phyloP scores from a whole-genome alignment of 228 moss, liverwort and hornwort genomes.

The Sphagnum fallax region DNA sequence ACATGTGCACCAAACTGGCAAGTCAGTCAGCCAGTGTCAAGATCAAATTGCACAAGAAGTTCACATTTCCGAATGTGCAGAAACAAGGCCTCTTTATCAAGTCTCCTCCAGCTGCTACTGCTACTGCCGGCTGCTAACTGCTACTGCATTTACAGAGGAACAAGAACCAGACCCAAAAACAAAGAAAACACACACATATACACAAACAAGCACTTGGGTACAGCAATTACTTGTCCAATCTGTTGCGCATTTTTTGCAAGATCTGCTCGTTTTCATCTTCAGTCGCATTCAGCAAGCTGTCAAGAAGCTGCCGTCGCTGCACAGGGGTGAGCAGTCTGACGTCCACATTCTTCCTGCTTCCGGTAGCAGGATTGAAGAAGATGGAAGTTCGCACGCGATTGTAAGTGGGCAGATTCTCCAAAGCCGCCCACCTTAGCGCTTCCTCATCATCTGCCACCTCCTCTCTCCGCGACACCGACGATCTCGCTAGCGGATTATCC shows the following conservation, averaged over 20 bases:
- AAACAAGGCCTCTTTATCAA: neutral
- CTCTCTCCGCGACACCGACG: neutral
- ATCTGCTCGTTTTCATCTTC: slow-evolving; percentile 21
- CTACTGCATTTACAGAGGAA: neutral
- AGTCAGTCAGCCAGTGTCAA: too few relatives aligned
- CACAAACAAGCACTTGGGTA: neutral
- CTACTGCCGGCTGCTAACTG: too few relatives aligned
- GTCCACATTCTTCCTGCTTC: slow-evolving; percentile 29
- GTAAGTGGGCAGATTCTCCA: slow-evolving; percentile 38
- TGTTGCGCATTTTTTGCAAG: slow-evolving; percentile 23
- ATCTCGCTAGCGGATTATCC: slow-evolving; percentile 36
- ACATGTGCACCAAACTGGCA: neutral
- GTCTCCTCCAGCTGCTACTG: neutral
- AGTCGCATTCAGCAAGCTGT: slow-evolving; percentile 16
- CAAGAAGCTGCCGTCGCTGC: slow-evolving; percentile 6
- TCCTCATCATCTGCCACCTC: slow-evolving; percentile 38
- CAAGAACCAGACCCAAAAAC: neutral
- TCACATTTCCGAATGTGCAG: neutral
- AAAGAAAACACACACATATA: neutral
- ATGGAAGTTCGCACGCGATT: slow-evolving; percentile 42
- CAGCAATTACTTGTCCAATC: slow-evolving; percentile 33
- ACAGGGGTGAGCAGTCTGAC: slow-evolving; percentile 23
- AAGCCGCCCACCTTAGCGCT: slow-evolving; percentile 37
- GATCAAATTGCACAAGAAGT: too few relatives aligned
- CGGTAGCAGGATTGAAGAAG: slow-evolving; percentile 17